Evolutionary conservation across 306 rosid genomes (phyloP).

Genomic region (Glycine tomentella): DNA sequence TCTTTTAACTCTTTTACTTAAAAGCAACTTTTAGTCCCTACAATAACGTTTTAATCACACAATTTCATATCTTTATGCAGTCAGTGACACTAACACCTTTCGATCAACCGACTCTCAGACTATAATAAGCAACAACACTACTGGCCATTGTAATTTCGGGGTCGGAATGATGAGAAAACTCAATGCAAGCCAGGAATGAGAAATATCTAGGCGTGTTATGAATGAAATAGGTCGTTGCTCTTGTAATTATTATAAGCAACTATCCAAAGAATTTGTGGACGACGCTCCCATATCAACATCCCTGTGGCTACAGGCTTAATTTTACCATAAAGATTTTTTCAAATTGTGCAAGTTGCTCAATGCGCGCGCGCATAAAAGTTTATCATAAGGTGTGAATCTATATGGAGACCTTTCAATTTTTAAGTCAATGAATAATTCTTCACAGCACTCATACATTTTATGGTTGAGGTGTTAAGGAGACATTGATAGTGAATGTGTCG

Average conservation of each 20-base stretch:
- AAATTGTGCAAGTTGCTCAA: not conserved
- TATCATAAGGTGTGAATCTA: not conserved
- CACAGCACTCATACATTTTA: not conserved
- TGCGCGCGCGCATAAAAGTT: not conserved
- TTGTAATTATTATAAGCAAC: constrained; percentile 2
- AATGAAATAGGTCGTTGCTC: not conserved
- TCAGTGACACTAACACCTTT: not conserved
- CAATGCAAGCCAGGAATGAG: constrained; percentile 8
- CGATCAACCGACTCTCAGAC: constrained; percentile 16
- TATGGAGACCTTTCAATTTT: not conserved
- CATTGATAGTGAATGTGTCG: not conserved
- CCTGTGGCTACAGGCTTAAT: not conserved
- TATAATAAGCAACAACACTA: not conserved
- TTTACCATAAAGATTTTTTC: not conserved
- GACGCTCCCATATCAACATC: not conserved
- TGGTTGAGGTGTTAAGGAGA: not conserved
- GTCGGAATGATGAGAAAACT: constrained; percentile 49
- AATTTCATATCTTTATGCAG: not conserved
- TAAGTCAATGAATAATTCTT: not conserved
- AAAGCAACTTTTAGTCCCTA: too few species aligned
- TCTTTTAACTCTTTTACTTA: too few species aligned
- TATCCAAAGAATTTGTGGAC: not conserved
- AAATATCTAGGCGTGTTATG: not conserved
- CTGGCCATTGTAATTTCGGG: constrained; percentile 23
- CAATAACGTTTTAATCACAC: too few species aligned